Conservation (phyloP, 2,329 filamentous ascomycete species). For the Aspergillus sp. region DNA sequence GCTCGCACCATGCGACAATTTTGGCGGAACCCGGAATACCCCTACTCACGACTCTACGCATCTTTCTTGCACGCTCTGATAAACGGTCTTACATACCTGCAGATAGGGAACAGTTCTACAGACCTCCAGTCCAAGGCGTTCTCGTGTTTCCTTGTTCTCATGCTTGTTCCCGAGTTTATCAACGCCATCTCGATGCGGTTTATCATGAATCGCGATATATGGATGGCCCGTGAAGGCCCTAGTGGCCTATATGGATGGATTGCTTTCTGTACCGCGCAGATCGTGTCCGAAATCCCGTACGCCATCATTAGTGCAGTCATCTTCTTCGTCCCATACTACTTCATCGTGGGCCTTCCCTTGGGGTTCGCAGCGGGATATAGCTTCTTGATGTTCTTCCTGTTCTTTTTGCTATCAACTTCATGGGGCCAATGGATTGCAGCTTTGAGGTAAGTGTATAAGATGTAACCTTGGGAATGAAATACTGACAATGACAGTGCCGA, state of each 20-base stretch:
- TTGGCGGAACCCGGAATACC: constrained; percentile 68
- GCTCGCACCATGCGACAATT: constrained; percentile 64
- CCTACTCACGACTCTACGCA: constrained; percentile 68
- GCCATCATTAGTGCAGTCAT: constrained; percentile 57
- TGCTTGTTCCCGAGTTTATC: constrained; percentile 63
- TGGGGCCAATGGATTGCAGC: constrained; percentile 80
- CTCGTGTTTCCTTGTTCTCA: constrained; percentile 57
- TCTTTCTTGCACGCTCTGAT: constrained; percentile 64
- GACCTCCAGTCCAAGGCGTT: constrained; percentile 70
- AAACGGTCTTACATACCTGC: constrained; percentile 69
- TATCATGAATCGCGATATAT: constrained; percentile 63
- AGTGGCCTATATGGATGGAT: constrained; percentile 68
- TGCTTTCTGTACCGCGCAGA: constrained; percentile 64
- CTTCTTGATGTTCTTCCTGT: constrained; percentile 68
- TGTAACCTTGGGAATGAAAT: too few species aligned
- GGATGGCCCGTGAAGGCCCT: constrained; percentile 64
- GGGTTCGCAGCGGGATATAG: constrained; percentile 63
- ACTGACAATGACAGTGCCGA: constrained; percentile 17
- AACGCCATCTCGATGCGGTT: constrained; percentile 68
- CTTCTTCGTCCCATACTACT: constrained; percentile 70
- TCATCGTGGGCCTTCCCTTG: constrained; percentile 60
- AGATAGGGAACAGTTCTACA: constrained; percentile 57
- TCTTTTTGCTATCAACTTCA: constrained; percentile 64
- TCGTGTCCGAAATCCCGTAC: constrained; percentile 64
- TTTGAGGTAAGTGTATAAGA: constrained; percentile 52